A percentile compares a stretch with the other conserved stretches of the same genome.
phyloP scores from a whole-genome alignment of 2,329 filamentous ascomycete genomes.

The Penicillium sclerotiorum region DNA sequence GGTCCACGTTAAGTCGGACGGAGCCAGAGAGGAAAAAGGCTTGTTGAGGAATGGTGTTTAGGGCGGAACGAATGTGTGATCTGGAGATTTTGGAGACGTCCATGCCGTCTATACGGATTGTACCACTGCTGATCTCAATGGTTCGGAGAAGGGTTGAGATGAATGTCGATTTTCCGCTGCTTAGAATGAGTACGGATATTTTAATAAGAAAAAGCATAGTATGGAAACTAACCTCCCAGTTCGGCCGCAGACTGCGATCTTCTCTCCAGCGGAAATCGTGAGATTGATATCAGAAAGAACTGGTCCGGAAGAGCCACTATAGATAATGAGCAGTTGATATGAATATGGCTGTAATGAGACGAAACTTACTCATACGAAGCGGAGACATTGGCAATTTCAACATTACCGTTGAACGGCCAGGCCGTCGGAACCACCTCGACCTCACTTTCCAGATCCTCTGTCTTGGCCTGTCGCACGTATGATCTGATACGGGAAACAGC shows the following conservation, averaged over 20 bases:
- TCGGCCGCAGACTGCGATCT: slow-evolving; percentile 34
- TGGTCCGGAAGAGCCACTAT: slow-evolving; percentile 8
- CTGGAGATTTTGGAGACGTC: slow-evolving; percentile 27
- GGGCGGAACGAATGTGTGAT: slow-evolving; percentile 24
- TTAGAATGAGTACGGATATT: not conserved
- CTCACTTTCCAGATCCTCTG: slow-evolving; percentile 38
- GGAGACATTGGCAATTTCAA: slow-evolving; percentile 40
- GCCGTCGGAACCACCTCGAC: not conserved
- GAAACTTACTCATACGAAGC: slow-evolving; percentile 40
- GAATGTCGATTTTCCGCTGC: slow-evolving; percentile 34
- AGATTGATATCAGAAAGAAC: slow-evolving; percentile 27
- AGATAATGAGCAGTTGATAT: not conserved
- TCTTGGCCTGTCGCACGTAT: slow-evolving; percentile 45
- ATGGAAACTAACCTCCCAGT: slow-evolving; percentile 28
- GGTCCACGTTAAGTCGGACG: slow-evolving; percentile 21
- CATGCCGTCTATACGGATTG: slow-evolving; percentile 30
- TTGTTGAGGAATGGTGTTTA: slow-evolving; percentile 36
- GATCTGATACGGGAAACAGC: slow-evolving; percentile 44
- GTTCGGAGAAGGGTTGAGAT: slow-evolving; percentile 30
- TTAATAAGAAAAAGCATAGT: not conserved
- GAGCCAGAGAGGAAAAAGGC: slow-evolving; percentile 30
- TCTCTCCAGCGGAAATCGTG: slow-evolving; percentile 27
- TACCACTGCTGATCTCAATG: slow-evolving; percentile 31
- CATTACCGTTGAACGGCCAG: slow-evolving; percentile 42
- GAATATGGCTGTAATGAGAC: not conserved